phyloP scores from a whole-genome alignment of 345 rosid species.

The Lagerstroemia speciosa region DNA sequence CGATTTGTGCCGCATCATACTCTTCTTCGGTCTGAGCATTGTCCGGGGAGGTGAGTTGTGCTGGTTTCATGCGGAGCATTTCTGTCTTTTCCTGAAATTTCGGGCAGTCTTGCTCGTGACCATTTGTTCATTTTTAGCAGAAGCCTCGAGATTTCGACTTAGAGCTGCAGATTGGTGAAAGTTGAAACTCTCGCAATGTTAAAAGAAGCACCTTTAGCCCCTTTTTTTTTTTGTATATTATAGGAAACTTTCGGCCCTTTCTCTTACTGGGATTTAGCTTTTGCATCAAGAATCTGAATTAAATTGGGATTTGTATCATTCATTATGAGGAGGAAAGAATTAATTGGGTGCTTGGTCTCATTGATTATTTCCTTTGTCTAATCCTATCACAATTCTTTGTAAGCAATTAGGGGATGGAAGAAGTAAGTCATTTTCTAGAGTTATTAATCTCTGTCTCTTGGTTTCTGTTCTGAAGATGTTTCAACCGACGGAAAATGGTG shows the following conservation, averaged over 20 bases:
- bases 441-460: slow-evolving; percentile 2
- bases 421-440: neutral
- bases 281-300: too few species aligned
- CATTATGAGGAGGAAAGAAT: too few species aligned
- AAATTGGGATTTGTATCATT: too few species aligned
- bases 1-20: slow-evolving; percentile 85
- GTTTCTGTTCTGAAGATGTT: slow-evolving; percentile 48
- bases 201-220: too few species aligned
- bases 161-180: neutral
- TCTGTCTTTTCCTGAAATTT: neutral
- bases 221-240: too few species aligned
- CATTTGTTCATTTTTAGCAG: neutral
- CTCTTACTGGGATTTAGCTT: too few species aligned
- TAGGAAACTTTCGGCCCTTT: too few species aligned
- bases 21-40: slow-evolving; percentile 84
- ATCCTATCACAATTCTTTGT: neutral
- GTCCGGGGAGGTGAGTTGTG: slow-evolving; percentile 60
- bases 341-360: neutral
- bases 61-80: neutral
- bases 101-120: too few species aligned
- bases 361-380: neutral
- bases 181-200: too few species aligned
- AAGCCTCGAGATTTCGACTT: neutral
- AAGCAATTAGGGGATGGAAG: neutral
- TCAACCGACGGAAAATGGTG: slow-evolving; percentile 99